These are phyloP conservation scores for Hyphodiscus hymeniophilus DNA, from an alignment of 495 filamentous ascomycete species.

Conservation along the genomic window DNA sequence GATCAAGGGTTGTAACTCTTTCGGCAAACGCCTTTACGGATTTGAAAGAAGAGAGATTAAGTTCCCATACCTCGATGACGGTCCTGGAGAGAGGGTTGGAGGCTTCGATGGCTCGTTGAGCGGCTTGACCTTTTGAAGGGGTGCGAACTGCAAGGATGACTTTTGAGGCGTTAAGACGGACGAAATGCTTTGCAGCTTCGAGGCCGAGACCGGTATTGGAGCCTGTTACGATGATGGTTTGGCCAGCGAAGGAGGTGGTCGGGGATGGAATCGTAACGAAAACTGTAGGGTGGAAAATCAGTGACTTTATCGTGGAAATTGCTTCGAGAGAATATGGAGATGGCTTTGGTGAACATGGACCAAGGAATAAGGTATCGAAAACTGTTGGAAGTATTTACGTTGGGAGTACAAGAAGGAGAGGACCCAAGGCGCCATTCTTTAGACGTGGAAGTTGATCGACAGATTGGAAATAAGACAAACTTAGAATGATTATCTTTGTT, in stretches of 20 bases:
- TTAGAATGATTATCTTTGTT: too few relatives aligned
- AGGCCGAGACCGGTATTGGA: slow-evolving; percentile 44
- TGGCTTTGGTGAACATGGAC: too few relatives aligned
- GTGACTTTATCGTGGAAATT: too few relatives aligned
- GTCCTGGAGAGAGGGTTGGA: slow-evolving; percentile 24
- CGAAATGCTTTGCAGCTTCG: slow-evolving; percentile 37
- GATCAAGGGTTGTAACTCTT: neutral
- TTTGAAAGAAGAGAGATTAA: slow-evolving; percentile 38
- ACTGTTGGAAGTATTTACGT: too few relatives aligned
- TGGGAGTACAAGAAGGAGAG: too few relatives aligned
- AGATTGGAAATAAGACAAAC: too few relatives aligned
- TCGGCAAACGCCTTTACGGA: slow-evolving; percentile 19
- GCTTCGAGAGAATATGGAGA: too few relatives aligned
- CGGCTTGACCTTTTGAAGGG: slow-evolving; percentile 28
- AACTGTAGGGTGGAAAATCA: too few relatives aligned
- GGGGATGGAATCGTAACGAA: slow-evolving; percentile 14
- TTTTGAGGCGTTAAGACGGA: slow-evolving; percentile 28
- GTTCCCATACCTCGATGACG: slow-evolving; percentile 42
- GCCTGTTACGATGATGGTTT: slow-evolving; percentile 45
- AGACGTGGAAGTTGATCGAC: too few relatives aligned
- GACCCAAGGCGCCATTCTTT: too few relatives aligned
- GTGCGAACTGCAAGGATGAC: slow-evolving; percentile 40
- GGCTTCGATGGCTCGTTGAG: slow-evolving; percentile 28
- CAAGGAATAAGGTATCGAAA: too few relatives aligned
- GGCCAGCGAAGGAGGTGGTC: slow-evolving; percentile 15